These are phyloP conservation scores for Acanthamoeba lenticulata DNA, from an alignment of 208 protist species.

Conservation along the genomic window DNA sequence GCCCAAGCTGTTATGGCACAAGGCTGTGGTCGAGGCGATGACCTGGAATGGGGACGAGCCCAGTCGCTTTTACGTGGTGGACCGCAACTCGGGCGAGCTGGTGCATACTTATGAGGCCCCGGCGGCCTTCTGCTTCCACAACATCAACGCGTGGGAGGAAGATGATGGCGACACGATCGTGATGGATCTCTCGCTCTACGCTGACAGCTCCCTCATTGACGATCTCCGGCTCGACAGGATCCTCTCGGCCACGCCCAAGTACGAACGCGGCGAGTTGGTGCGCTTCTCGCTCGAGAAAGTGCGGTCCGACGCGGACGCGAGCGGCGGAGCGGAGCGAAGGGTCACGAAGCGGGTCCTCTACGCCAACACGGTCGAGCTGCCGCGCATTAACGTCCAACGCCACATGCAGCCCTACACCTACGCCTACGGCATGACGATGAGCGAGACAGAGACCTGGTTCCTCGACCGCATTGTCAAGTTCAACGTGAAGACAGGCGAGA, in stretches of 20 bases:
- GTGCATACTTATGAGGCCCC: neutral
- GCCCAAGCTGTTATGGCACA: neutral
- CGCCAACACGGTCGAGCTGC: slow-evolving; percentile 23
- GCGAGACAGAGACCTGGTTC: slow-evolving; percentile 1
- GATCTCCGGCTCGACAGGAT: neutral
- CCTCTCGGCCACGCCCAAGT: neutral
- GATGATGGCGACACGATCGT: neutral
- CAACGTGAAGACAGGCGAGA: neutral
- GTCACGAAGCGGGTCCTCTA: neutral
- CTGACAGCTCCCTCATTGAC: neutral
- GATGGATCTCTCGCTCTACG: neutral
- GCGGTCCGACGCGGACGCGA: too few species aligned
- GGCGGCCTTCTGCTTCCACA: slow-evolving; percentile 24
- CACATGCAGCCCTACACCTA: slow-evolving; percentile 27
- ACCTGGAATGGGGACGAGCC: neutral
- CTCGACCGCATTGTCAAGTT: slow-evolving; percentile 14
- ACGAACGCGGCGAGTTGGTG: neutral
- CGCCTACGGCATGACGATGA: slow-evolving; percentile 1
- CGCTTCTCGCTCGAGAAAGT: neutral
- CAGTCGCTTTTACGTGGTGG: slow-evolving; percentile 1
- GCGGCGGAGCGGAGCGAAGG: neutral
- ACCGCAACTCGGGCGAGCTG: slow-evolving; percentile 15
- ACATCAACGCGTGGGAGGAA: slow-evolving; percentile 30
- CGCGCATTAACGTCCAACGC: neutral
- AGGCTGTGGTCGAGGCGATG: neutral